A percentile compares a stretch with the other conserved stretches of the same genome.
Conservation (phyloP, 306 rosid genomes). For the Inga oerstediana region DNA sequence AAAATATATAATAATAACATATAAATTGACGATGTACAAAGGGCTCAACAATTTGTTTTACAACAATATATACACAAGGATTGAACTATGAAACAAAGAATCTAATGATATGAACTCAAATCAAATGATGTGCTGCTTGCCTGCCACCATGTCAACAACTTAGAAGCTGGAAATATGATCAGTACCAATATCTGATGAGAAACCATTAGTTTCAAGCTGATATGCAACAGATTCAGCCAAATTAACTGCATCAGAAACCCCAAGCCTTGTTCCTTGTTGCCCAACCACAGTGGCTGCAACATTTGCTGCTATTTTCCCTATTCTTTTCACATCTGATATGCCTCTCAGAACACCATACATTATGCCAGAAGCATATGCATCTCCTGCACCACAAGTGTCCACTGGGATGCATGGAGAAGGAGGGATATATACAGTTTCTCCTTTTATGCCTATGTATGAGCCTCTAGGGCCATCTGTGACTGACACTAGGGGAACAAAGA, state of each 20-base stretch:
- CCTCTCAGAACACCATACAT: conserved; percentile 75
- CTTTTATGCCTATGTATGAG: conserved; percentile 84
- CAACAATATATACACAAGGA: background rate
- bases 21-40: background rate
- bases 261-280: conserved; percentile 89
- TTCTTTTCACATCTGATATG: conserved; percentile 68
- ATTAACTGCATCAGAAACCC: conserved; percentile 75
- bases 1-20: background rate
- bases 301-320: conserved; percentile 79
- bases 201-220: conserved; percentile 39
- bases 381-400: conserved; percentile 98
- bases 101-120: conserved; percentile 23
- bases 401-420: conserved; percentile 85
- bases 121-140: conserved; percentile 15
- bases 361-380: conserved; percentile 91
- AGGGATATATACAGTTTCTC: conserved; percentile 85
- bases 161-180: conserved; percentile 70
- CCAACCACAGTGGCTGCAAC: conserved; percentile 92
- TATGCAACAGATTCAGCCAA: conserved; percentile 67
- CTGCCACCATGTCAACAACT: conserved; percentile 20
- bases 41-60: background rate
- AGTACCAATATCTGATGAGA: conserved; percentile 67
- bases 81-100: conserved; percentile 37
- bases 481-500: conserved; percentile 82
- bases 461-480: conserved; percentile 88